Percentiles rank a stretch among this genome's conserved stretches.
Evolutionary conservation across 2,329 filamentous ascomycete genomes (phyloP).

Genomic region (Periconia macrospinosa): DNA sequence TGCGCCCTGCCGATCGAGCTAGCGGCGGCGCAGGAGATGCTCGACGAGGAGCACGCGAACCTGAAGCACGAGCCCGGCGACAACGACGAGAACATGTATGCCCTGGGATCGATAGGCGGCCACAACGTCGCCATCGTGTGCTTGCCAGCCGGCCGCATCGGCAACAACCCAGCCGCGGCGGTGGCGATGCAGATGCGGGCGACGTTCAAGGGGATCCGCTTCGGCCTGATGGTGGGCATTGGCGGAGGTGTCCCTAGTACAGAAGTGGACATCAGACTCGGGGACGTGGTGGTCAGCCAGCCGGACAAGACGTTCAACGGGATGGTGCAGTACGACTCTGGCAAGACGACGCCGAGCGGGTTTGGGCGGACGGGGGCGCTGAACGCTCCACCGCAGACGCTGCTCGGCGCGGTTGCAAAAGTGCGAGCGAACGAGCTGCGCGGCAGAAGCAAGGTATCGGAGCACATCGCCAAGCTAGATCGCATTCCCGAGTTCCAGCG

Average conservation of each 20-base stretch:
- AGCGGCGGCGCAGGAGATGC: constrained; percentile 29
- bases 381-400: neutral
- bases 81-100: constrained; percentile 20
- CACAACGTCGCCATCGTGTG: constrained; percentile 37
- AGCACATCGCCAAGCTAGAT: constrained; percentile 3
- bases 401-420: constrained; percentile 4
- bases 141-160: constrained; percentile 14
- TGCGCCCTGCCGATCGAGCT: constrained; percentile 36
- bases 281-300: constrained; percentile 12
- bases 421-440: neutral
- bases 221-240: constrained; percentile 21
- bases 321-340: constrained; percentile 10
- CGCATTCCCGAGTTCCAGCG: constrained; percentile 9
- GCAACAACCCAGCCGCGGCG: constrained; percentile 30
- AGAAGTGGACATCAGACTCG: constrained; percentile 11
- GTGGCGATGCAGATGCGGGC: constrained; percentile 29
- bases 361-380: constrained; percentile 1
- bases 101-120: neutral
- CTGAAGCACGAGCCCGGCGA: neutral
- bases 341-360: neutral
- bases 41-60: constrained; percentile 27
- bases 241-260: constrained; percentile 26
- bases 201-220: constrained; percentile 32
- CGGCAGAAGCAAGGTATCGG: constrained; percentile 1
- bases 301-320: constrained; percentile 7